Base-by-base conservation (phyloP, 352 stramenopile genomes). In the Pseudoperonospora humuli region DNA sequence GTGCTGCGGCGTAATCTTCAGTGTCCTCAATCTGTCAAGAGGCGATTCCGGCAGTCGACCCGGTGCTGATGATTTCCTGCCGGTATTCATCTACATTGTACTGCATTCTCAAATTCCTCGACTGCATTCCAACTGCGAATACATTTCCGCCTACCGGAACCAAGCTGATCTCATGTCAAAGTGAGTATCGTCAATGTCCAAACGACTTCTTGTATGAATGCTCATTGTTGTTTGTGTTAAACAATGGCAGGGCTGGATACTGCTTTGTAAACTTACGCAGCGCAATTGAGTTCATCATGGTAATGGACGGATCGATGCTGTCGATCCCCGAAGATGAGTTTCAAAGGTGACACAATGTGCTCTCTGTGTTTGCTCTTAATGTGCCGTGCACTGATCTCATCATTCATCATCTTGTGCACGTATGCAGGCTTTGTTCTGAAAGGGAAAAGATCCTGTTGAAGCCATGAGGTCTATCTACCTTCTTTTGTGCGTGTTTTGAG, bases 71-170 rank as follows among this genome's bases (percentile, higher is more conserved):
- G 87, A 96, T 27, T 96, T 96, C 38, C 61, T 96, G 10, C 87
- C 87, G 11, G 73, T 96, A 20, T 95, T 96, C 53, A 96, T 96
- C 49, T 95, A 93, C 65, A 87, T 96, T 27, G 84, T 96, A 15
- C 60, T 96, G 13, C 81, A 93, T 45, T 89, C 86, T 20, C 73
- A 88, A 42, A 90, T 95, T 44, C 79, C 84, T n/a, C 63, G 72
- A 7, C 64, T 96, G 9, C 54, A 83, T 31, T 94, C 84, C 9
- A 96, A 95, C 49, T 93, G 84, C 51, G 85, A 95, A 59, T 96
- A 95, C 57, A 95, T 96, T 54, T 64, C 86, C 20, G 66, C 71
- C 8, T 96, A 90, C 55, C 72, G 81, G 15, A 94, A 96, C 52
- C 73, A 84, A 14, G 75, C 74, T 19, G 77, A 92, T 54, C 60